These are phyloP conservation scores for Fusarium sp. DNA, from an alignment of 2,329 filamentous ascomycete species.

Conservation along the genomic window DNA sequence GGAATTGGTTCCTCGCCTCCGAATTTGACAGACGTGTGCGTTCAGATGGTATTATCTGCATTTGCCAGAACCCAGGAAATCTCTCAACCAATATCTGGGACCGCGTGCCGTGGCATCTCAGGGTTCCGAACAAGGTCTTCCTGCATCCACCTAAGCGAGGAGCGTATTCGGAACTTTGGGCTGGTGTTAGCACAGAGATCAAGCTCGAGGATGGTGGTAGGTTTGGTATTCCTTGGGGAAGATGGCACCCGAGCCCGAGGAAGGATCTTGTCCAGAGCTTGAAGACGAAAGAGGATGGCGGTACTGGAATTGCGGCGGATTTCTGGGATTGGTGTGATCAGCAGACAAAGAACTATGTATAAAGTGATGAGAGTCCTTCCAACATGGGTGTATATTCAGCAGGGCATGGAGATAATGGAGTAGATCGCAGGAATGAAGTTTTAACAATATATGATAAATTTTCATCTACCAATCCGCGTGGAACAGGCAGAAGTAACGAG, in stretches of 20 bases:
- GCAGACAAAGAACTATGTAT: not conserved
- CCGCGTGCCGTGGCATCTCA: not conserved
- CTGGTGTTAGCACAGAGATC: slow-evolving; percentile 49
- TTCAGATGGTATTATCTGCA: slow-evolving; percentile 37
- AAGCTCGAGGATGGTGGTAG: slow-evolving; percentile 37
- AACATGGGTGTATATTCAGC: not conserved
- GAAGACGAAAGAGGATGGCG: not conserved
- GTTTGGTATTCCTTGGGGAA: slow-evolving; percentile 1
- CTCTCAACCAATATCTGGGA: slow-evolving; percentile 39
- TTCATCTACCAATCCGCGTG: too few species aligned
- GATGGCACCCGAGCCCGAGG: not conserved
- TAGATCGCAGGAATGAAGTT: too few species aligned
- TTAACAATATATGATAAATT: too few species aligned
- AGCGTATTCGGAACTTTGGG: slow-evolving; percentile 53
- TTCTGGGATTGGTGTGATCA: slow-evolving; percentile 9
- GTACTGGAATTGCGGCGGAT: not conserved
- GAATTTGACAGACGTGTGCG: slow-evolving; percentile 43
- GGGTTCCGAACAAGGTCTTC: slow-evolving; percentile 34
- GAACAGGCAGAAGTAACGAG: too few species aligned
- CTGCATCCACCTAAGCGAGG: slow-evolving; percentile 45
- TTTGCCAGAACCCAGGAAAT: slow-evolving; percentile 48
- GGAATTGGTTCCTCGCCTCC: slow-evolving; percentile 44
- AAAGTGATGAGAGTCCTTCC: too few species aligned
- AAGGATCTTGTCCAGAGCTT: not conserved
- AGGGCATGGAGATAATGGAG: not conserved